phyloP scores from a whole-genome alignment of 208 protist species.

The Phytomonas sp. region DNA sequence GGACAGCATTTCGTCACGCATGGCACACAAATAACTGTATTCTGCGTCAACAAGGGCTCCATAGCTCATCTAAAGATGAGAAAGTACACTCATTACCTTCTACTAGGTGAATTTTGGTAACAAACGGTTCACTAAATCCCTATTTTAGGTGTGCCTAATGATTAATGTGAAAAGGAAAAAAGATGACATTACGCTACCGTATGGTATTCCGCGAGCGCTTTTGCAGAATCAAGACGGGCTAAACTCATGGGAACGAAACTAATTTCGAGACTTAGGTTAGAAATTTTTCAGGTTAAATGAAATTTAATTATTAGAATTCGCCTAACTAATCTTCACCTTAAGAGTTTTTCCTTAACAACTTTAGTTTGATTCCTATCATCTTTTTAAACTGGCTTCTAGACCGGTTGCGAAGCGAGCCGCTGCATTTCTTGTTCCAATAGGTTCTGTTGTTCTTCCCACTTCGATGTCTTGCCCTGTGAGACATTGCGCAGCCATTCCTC shows the following conservation, averaged over 20 bases:
- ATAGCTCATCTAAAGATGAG: neutral
- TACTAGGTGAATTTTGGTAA: too few species aligned
- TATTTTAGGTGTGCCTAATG: neutral
- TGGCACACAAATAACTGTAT: neutral
- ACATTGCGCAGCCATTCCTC: conserved; percentile 27
- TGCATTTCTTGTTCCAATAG: conserved; percentile 65
- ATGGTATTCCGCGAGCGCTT: neutral
- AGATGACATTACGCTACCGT: neutral
- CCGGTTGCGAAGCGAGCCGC: conserved; percentile 24
- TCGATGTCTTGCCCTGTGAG: conserved; percentile 48
- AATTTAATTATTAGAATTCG: neutral
- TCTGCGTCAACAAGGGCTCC: neutral
- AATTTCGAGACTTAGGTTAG: neutral
- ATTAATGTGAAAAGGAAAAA: neutral
- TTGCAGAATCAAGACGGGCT: neutral
- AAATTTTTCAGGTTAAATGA: neutral
- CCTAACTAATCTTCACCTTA: conserved; percentile 2
- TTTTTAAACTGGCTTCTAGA: neutral
- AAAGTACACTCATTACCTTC: too few species aligned
- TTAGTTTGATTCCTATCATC: neutral
- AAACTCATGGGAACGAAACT: neutral
- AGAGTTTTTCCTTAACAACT: neutral
- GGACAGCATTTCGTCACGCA: too few species aligned
- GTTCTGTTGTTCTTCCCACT: conserved; percentile 68
- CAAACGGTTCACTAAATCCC: too few species aligned